Conservation (phyloP, 441 rosid species). For the Gossypium davidsonii region DNA sequence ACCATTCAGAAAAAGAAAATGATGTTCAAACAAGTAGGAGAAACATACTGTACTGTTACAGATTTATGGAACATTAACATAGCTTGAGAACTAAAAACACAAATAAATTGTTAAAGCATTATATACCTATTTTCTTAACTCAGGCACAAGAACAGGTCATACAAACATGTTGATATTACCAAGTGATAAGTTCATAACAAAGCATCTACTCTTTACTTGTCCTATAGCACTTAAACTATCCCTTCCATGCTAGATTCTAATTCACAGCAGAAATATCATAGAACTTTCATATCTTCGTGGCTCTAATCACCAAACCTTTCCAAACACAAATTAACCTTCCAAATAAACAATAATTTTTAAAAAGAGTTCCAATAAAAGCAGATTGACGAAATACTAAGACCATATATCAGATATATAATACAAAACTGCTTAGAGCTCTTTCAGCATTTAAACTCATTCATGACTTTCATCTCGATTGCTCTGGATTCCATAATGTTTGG, state of each 20-base stretch:
- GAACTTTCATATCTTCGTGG: neutral
- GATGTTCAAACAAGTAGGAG: conserved; percentile 2
- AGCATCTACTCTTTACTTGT: neutral
- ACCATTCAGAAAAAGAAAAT: neutral
- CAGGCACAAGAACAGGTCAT: too few species aligned
- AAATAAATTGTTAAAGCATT: too few species aligned
- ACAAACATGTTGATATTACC: too few species aligned
- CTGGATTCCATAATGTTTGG: neutral
- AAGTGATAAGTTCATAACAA: neutral
- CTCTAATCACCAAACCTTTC: neutral
- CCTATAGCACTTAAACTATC: neutral
- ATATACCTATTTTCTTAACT: too few species aligned
- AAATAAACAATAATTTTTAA: neutral
- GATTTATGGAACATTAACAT: too few species aligned
- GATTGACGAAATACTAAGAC: too few species aligned
- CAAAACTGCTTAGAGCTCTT: too few species aligned
- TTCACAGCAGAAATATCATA: neutral
- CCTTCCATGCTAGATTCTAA: neutral
- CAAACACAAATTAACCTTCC: neutral
- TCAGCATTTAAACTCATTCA: too few species aligned
- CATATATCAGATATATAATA: too few species aligned
- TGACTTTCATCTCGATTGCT: neutral
- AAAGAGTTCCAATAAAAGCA: too few species aligned
- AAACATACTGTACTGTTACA: neutral
- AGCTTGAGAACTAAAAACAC: too few species aligned